Percentiles rank a stretch among this genome's conserved stretches.
These are phyloP conservation scores for Plantago ovata DNA, from an alignment of 257 asterid genomes.

Conservation along the genomic window DNA sequence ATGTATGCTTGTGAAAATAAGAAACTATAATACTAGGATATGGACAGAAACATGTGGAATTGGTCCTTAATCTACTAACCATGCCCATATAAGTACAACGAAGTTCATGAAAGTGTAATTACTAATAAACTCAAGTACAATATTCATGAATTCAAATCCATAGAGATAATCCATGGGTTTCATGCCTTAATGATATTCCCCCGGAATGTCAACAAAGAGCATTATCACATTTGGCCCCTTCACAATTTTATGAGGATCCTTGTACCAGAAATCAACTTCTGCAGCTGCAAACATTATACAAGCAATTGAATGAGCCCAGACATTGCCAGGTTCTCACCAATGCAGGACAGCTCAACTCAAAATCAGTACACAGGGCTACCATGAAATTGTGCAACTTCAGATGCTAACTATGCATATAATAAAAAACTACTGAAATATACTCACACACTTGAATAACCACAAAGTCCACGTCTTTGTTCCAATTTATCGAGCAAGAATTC, in stretches of 20 bases:
- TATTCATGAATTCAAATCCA: constrained; percentile 11
- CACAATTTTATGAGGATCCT: constrained; percentile 15
- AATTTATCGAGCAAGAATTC: background rate
- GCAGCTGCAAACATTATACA: constrained; percentile 12
- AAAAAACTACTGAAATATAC: background rate
- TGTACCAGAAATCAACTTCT: constrained; percentile 19
- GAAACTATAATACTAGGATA: background rate
- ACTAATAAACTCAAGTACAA: constrained; percentile 6
- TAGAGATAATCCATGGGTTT: constrained; percentile 8
- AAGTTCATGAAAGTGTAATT: background rate
- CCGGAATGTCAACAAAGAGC: background rate
- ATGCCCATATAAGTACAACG: background rate
- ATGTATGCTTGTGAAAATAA: too few relatives aligned
- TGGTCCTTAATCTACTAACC: too few relatives aligned
- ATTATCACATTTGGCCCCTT: constrained; percentile 15
- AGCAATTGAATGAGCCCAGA: constrained; percentile 8
- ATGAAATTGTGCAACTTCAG: background rate
- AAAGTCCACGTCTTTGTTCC: background rate
- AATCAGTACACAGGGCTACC: background rate
- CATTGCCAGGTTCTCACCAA: constrained; percentile 17
- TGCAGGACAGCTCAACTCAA: constrained; percentile 1
- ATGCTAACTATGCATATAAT: background rate
- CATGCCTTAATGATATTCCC: constrained; percentile 17
- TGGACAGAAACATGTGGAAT: background rate
- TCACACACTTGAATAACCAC: background rate